Evolutionary conservation across 2,329 filamentous ascomycete genomes (phyloP).

Genomic region (Botryosphaeria dothidea): DNA sequence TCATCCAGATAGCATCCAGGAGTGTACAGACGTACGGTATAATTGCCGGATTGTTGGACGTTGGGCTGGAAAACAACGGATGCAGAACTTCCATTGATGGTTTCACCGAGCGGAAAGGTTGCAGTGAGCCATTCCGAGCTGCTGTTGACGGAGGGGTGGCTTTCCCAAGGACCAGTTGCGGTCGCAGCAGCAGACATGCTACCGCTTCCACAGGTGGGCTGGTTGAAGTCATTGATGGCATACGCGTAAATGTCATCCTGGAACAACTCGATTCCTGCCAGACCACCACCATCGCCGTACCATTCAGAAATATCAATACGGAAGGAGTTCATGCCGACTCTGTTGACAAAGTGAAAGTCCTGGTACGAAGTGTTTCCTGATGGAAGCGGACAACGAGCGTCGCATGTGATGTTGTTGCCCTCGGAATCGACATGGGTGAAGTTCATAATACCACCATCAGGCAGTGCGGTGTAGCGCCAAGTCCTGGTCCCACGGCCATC

Average conservation of each 20-base stretch:
- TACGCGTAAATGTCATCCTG: slow-evolving; percentile 83
- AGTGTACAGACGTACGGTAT: slow-evolving; percentile 87
- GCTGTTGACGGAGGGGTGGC: slow-evolving; percentile 67
- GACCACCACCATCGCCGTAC: slow-evolving; percentile 82
- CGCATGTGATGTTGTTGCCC: slow-evolving; percentile 70
- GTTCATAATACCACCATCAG: slow-evolving; percentile 92
- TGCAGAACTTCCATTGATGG: slow-evolving; percentile 43
- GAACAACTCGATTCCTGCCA: slow-evolving; percentile 84
- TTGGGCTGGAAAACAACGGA: slow-evolving; percentile 80
- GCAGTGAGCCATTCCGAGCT: slow-evolving; percentile 76
- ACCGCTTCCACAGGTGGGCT: slow-evolving; percentile 73
- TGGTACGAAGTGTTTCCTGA: slow-evolving; percentile 69
- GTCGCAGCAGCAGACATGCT: slow-evolving; percentile 65
- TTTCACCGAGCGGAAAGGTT: slow-evolving; percentile 48
- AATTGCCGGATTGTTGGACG: slow-evolving; percentile 86
- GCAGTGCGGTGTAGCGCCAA: slow-evolving; percentile 82
- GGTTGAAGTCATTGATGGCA: slow-evolving; percentile 84
- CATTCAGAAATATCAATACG: slow-evolving; percentile 82
- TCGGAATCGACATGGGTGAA: slow-evolving; percentile 78
- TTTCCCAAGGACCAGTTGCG: slow-evolving; percentile 71
- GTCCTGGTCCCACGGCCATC: slow-evolving; percentile 85
- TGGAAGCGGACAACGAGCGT: slow-evolving; percentile 81
- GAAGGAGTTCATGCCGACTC: slow-evolving; percentile 88
- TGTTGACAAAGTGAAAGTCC: slow-evolving; percentile 90
- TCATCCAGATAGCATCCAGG: slow-evolving; percentile 83